These are phyloP conservation scores for Talaromyces sp. DNA, from an alignment of 2,329 filamentous ascomycete genomes.

Conservation along the genomic window DNA sequence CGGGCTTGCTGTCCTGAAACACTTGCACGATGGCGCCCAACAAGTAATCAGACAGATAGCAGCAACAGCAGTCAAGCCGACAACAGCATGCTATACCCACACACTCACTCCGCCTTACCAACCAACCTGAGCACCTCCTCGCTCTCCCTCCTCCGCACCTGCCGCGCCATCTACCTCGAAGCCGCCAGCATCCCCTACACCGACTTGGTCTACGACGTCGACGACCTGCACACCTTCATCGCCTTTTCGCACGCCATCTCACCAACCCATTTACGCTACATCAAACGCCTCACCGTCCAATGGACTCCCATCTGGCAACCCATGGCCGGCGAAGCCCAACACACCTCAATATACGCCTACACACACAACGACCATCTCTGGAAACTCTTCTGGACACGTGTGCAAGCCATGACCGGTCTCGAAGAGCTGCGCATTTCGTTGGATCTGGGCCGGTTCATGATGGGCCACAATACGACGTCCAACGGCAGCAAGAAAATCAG, in stretches of 20 bases:
- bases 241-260: slow-evolving; percentile 23
- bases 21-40: slow-evolving; percentile 25
- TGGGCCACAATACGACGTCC: slow-evolving; percentile 14
- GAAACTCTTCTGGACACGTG: slow-evolving; percentile 23
- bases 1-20: slow-evolving; percentile 29
- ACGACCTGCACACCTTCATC: slow-evolving; percentile 32
- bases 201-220: slow-evolving; percentile 26
- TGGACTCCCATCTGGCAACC: slow-evolving; percentile 32
- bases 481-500: slow-evolving; percentile 18
- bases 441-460: slow-evolving; percentile 27
- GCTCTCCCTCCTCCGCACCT: slow-evolving; percentile 24
- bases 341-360: slow-evolving; percentile 28
- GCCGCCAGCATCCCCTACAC: slow-evolving; percentile 24
- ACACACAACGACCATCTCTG: slow-evolving; percentile 32
- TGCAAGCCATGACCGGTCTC: slow-evolving; percentile 17
- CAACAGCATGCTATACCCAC: slow-evolving; percentile 26
- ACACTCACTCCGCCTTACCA: slow-evolving; percentile 24
- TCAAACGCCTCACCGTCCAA: slow-evolving; percentile 24
- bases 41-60: slow-evolving; percentile 4
- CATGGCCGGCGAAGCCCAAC: slow-evolving; percentile 23
- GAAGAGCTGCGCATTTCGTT: slow-evolving; percentile 20
- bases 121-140: slow-evolving; percentile 18
- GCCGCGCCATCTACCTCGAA: slow-evolving; percentile 31
- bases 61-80: slow-evolving; percentile 10
- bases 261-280: slow-evolving; percentile 12